Evolutionary conservation across 2,329 filamentous ascomycete genomes (phyloP).

Genomic region (Xylariales sp.): DNA sequence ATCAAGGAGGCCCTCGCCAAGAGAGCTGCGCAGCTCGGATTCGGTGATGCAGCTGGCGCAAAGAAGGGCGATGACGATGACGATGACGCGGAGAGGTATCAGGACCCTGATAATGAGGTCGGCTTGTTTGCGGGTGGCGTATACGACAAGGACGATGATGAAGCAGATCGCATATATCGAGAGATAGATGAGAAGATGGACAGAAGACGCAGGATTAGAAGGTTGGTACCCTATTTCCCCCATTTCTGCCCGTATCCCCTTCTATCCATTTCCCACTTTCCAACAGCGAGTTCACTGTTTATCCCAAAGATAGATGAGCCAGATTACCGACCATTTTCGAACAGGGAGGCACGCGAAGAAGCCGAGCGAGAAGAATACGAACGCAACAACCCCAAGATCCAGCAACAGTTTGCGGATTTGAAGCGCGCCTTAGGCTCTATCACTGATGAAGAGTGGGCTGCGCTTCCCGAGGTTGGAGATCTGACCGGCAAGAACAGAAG

Average conservation of each 20-base stretch:
- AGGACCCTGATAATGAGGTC: slow-evolving; percentile 95
- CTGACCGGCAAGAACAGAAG: slow-evolving; percentile 91
- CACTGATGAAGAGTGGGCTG: slow-evolving; percentile 95
- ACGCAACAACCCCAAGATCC: slow-evolving; percentile 95
- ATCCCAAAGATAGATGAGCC: slow-evolving; percentile 60
- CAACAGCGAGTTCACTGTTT: slow-evolving; percentile 62
- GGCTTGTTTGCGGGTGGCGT: slow-evolving; percentile 92
- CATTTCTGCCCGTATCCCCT: not conserved
- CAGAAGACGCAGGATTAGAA: slow-evolving; percentile 76
- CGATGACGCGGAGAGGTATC: slow-evolving; percentile 76
- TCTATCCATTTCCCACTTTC: not conserved
- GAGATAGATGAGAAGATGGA: slow-evolving; percentile 98
- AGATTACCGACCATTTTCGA: slow-evolving; percentile 68
- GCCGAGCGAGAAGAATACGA: slow-evolving; percentile 94
- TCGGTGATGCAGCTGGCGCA: slow-evolving; percentile 49
- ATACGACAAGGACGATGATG: slow-evolving; percentile 96
- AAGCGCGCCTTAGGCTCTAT: slow-evolving; percentile 87
- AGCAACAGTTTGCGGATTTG: slow-evolving; percentile 93
- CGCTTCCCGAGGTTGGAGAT: slow-evolving; percentile 91
- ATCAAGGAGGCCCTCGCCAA: slow-evolving; percentile 97
- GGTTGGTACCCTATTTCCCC: slow-evolving; percentile 56
- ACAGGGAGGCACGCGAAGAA: slow-evolving; percentile 90
- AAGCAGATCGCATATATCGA: slow-evolving; percentile 93
- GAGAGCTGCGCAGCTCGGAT: slow-evolving; percentile 78
- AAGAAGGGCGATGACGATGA: slow-evolving; percentile 70